Base-by-base conservation (phyloP, 2,329 filamentous ascomycete species). In the Dactylellina sp. region DNA sequence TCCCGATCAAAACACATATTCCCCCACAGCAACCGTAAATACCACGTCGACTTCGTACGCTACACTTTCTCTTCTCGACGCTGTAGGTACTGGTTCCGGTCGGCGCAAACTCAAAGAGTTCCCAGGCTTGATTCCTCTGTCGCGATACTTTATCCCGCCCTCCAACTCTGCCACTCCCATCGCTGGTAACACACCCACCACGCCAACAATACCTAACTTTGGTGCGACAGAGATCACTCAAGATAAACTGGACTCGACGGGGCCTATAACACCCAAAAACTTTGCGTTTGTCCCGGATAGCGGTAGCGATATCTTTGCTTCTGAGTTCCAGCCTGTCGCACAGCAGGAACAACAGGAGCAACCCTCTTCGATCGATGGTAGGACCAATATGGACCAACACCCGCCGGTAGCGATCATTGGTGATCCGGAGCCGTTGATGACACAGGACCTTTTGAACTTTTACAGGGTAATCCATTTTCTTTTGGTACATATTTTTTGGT, bases 401-500 rank as follows among this genome's bases (percentile, higher is more conserved):
- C 61, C 61, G 47, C 61, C 70, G 70, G 70, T 74, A 74, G 70
- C 61, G 35, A 74, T 74, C 42, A 60, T 74, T 66, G 70, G 70
- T 20, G 70, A 74, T 64, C 70, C 70, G 56, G 70, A 74, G 55
- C 70, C 70, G 53, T 74, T 74, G 61, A 74, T 74, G 70, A 74
- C 70, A 24, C 70, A 74, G 49, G 70, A 74, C 46, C 49, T 74
- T 16, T 49, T 74, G 12, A 74, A 74, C 32, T 74, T 74, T 24
- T 74, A 74, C 44, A 74, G 65, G 42, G 70, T 74, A 37, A 37
- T 39, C 60, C 24, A 6, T 22, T 37, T 24, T 50, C 25, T n/a
- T n/a, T n/a, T n/a, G n/a, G n/a, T n/a, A n/a, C n/a, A n/a, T n/a
- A n/a, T n/a, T n/a, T n/a, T n/a, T n/a, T n/a, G n/a, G n/a, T n/a